Base-by-base conservation (phyloP, 1,284 basidiomycete genomes). In the Tylopilus sp. region DNA sequence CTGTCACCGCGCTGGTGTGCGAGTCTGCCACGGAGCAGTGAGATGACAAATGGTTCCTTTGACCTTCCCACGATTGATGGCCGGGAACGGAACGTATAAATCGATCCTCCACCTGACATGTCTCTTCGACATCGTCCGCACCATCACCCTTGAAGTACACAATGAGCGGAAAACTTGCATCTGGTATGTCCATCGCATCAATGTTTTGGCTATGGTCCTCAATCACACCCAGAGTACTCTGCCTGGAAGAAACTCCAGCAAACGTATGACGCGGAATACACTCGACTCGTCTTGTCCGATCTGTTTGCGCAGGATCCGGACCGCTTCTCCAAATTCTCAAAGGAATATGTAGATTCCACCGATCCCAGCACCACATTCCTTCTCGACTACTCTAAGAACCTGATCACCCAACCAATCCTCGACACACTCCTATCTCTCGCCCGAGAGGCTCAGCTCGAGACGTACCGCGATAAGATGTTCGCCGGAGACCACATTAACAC, bases 401-500 rank as follows among this genome's bases (percentile, higher is more conserved):
- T 99, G 69, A 89, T 99, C 86, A 96, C 94, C 67, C 86, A 95
- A 73, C 90, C 95, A 68, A 90, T 99, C 79, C 87, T 96, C 67
- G 81, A 86, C 24, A 84, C 88, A 22, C 90, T 98, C 62, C 86
- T 99, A 72, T 82, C 86, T 38, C 91, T 99, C 67, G 95, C 91
- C 32, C 87, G 90, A 67, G 96, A 99, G 82, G 96, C 96, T 38
- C 81, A 90, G 64, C 90, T 99, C 67, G 95, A 98, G 87, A 79
- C 87, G 60, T 91, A 89, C 80, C 89, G 96, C 61, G 94, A 99
- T 79, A 91, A 91, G 80, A 98, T 99, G 96, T 99, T 97, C 78
- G 81, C 90, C 2, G 97, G 98, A 63, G 90, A 95, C 80, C 97
- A 98, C 83, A 98, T 99, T 88, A 99, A 99, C 86, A 97, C 96